Base-by-base conservation (phyloP, 768 basidiomycete species). In the Ramaria sp. region DNA sequence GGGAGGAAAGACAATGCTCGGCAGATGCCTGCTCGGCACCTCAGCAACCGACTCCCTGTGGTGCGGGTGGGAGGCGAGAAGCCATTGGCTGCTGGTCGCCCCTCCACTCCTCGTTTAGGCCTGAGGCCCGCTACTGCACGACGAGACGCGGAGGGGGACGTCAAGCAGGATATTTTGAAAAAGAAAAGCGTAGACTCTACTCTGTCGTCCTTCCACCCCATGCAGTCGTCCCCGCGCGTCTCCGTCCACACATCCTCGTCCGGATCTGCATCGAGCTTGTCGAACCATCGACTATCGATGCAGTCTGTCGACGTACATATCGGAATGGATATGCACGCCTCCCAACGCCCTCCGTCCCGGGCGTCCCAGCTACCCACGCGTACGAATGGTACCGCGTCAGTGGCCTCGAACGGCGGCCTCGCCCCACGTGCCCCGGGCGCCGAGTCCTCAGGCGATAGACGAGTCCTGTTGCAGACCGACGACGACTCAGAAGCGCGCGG, bases 301-400 rank as follows among this genome's bases (percentile, higher is more conserved):
- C 55, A 49, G 19, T 57, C 55, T 3, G 37, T 31, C 31, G 55
- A 57, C 34, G 53, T 41, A n/a, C 37, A 54, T 34, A 42, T 57
- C 47, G 55, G 55, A 24, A 57, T 57, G 55, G 55, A 57, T n/a
- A 19, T 12, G 19, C 51, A 20, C 24, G 48, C 24, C 6, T 6
- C 24, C 3, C 51, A 5, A 19, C 37, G 30, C 13, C 3, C 51
- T 1, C 24, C n/a, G 7, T 52, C 51, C 17, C 51, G 51, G 2
- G 33, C 34, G 31, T 52, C 51, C 4, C 51, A 52, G 20, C 17
- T n/a, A 2, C 20, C 31, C 33, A 12, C 30, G 37, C 15, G 19
- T 1, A 15, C 42, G 42, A n/a, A n/a, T n/a, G n/a, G n/a, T n/a
- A n/a, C n/a, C n/a, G n/a, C n/a, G n/a, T n/a, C n/a, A n/a, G n/a